Conservation (phyloP, 129 eudicot species). For the Tagetes patula region DNA sequence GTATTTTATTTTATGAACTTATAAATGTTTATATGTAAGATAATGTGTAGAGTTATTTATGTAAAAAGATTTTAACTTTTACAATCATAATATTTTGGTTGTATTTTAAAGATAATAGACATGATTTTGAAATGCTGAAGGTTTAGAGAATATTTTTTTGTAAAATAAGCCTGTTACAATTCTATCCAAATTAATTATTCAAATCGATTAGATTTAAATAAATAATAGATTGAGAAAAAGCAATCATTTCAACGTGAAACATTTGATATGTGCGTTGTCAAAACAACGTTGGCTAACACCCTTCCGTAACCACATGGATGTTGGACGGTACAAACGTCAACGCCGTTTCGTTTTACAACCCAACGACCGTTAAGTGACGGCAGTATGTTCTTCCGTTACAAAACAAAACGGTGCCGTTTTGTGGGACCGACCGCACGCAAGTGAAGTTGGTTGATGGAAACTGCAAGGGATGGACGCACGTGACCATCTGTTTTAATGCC, state of each 20-base stretch:
- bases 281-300: constrained; percentile 30
- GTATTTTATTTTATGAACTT: too few relatives aligned
- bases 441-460: constrained; percentile 8
- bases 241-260: constrained; percentile 24
- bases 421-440: constrained; percentile 45
- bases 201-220: neutral
- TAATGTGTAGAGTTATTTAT: too few relatives aligned
- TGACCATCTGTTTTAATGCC: constrained; percentile 33
- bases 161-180: too few relatives aligned
- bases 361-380: constrained; percentile 16
- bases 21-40: too few relatives aligned
- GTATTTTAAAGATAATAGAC: too few relatives aligned
- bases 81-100: too few relatives aligned
- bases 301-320: constrained; percentile 36
- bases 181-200: too few relatives aligned
- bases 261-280: constrained; percentile 32
- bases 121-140: too few relatives aligned
- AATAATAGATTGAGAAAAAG: neutral
- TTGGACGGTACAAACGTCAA: constrained; percentile 26
- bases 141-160: too few relatives aligned
- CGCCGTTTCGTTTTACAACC: constrained; percentile 6
- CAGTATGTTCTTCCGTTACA: neutral
- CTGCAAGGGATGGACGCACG: constrained; percentile 36
- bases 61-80: too few relatives aligned
- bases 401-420: constrained; percentile 16